Evolutionary conservation across 257 asterid species (phyloP).

Genomic region (Petunia secreta): DNA sequence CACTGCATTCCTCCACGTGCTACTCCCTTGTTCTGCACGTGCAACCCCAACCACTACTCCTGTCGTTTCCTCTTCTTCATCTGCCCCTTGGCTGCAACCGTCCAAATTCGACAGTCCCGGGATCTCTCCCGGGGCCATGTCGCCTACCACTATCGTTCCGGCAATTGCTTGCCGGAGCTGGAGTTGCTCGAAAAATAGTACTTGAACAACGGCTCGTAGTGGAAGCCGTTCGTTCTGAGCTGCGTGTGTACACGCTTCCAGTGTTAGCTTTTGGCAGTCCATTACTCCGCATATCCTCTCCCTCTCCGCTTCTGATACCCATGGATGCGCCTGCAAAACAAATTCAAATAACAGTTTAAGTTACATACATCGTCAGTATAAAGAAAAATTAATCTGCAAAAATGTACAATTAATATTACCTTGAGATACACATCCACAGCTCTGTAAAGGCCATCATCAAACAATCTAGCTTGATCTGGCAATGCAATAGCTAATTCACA

Average conservation of each 20-base stretch:
- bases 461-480: constrained; percentile 85
- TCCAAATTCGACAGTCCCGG: constrained; percentile 32
- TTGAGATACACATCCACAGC: constrained; percentile 98
- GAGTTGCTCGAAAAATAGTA: constrained; percentile 92
- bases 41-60: constrained; percentile 29
- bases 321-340: constrained; percentile 73
- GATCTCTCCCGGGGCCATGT: constrained; percentile 40
- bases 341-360: neutral
- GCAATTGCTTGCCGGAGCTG: constrained; percentile 97
- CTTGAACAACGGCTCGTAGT: constrained; percentile 91
- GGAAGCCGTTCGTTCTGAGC: constrained; percentile 98
- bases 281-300: constrained; percentile 78
- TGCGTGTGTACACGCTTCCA: constrained; percentile 97
- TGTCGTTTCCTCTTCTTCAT: constrained; percentile 33
- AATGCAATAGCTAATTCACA: constrained; percentile 70
- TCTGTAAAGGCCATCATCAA: constrained; percentile 93
- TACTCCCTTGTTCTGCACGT: constrained; percentile 37
- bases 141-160: constrained; percentile 64
- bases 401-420: constrained; percentile 41
- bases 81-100: constrained; percentile 33
- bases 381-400: too few species aligned
- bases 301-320: constrained; percentile 79
- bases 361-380: too few species aligned
- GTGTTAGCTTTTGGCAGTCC: constrained; percentile 91
- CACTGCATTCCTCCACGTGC: constrained; percentile 75